A percentile compares a stretch with the other conserved stretches of the same genome.
These are phyloP conservation scores for Monosporascus sp. DNA, from an alignment of 2,329 filamentous ascomycete genomes.

Conservation along the genomic window DNA sequence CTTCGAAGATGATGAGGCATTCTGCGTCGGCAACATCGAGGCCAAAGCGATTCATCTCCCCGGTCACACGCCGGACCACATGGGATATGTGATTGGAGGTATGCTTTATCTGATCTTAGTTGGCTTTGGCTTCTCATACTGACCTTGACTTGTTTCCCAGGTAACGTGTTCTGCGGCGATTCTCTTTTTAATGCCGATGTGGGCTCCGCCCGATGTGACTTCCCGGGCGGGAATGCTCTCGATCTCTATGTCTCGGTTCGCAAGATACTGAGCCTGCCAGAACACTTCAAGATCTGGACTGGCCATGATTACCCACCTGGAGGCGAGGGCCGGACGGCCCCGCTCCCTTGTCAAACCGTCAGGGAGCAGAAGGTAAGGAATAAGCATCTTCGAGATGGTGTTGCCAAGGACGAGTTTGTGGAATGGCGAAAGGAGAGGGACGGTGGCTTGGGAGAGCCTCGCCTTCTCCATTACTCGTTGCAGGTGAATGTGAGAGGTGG, in stretches of 20 bases:
- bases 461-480: slow-evolving; percentile 43
- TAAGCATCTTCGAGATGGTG: slow-evolving; percentile 37
- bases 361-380: slow-evolving; percentile 40
- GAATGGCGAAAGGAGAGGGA: slow-evolving; percentile 39
- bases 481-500: slow-evolving; percentile 50
- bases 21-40: slow-evolving; percentile 42
- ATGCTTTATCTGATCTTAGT: slow-evolving; percentile 7
- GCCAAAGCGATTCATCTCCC: slow-evolving; percentile 49
- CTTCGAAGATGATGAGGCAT: slow-evolving; percentile 48
- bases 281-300: slow-evolving; percentile 43
- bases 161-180: slow-evolving; percentile 38
- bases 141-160: too few species aligned
- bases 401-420: slow-evolving; percentile 41
- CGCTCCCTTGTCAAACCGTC: slow-evolving; percentile 39
- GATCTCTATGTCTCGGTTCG: slow-evolving; percentile 39
- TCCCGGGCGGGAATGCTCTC: slow-evolving; percentile 44
- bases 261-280: slow-evolving; percentile 34
- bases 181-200: slow-evolving; percentile 37
- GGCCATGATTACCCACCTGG: slow-evolving; percentile 49
- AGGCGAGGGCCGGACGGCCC: slow-evolving; percentile 19
- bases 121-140: too few species aligned
- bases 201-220: slow-evolving; percentile 41
- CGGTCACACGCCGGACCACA: slow-evolving; percentile 56
- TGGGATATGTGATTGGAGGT: slow-evolving; percentile 52
- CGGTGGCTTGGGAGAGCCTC: slow-evolving; percentile 35